Percentiles rank a stretch among this genome's conserved stretches.
phyloP scores from a whole-genome alignment of 2,329 filamentous ascomycete species.

The Fusarium subglutinans region DNA sequence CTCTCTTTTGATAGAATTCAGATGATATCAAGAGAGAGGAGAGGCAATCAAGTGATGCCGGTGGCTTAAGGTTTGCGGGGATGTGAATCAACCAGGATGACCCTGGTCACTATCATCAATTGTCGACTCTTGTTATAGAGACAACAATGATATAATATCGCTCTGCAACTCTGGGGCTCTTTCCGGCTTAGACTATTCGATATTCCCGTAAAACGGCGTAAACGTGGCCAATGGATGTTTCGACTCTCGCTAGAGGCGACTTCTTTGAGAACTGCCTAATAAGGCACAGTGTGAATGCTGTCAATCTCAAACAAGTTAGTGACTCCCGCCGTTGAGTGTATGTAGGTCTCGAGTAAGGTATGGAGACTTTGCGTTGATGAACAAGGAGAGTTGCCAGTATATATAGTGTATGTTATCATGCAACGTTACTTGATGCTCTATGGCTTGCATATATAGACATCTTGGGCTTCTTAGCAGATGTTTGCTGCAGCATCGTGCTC shows the following conservation, averaged over 20 bases:
- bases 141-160: background rate
- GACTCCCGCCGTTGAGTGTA: background rate
- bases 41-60: background rate
- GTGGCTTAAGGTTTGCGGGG: constrained; percentile 1
- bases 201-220: background rate
- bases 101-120: background rate
- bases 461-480: background rate
- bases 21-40: background rate
- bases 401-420: background rate
- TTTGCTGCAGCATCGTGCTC: background rate
- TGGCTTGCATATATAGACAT: too few species aligned
- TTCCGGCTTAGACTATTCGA: background rate
- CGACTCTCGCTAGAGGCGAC: background rate
- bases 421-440: background rate
- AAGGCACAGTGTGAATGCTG: background rate
- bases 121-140: background rate
- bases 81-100: background rate
- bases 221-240: background rate
- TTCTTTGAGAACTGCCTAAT: background rate
- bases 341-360: background rate
- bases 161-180: background rate
- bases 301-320: background rate
- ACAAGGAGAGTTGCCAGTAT: background rate
- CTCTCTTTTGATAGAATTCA: background rate
- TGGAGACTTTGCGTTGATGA: background rate